These are phyloP conservation scores for Amanita phalloides DNA, from an alignment of 768 basidiomycete genomes.

Conservation along the genomic window DNA sequence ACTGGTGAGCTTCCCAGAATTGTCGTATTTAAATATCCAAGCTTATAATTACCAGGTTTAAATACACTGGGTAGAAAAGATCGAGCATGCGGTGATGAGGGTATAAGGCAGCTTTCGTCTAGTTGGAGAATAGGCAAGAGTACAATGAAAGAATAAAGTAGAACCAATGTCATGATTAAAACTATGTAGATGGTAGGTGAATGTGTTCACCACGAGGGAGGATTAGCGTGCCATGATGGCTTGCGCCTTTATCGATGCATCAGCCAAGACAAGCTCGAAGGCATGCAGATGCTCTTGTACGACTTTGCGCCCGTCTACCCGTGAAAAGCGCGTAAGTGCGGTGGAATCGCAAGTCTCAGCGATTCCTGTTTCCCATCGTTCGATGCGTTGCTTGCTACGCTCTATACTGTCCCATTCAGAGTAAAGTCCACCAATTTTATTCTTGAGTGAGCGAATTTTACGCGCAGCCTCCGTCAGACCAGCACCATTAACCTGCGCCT, in stretches of 20 bases:
- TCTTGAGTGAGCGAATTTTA: conserved; percentile 78
- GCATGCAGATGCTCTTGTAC: conserved; percentile 74
- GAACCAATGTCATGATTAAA: conserved; percentile 4
- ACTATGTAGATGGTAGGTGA: conserved; percentile 10
- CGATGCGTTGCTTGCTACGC: conserved; percentile 62
- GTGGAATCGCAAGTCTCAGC: conserved; percentile 30
- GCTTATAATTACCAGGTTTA: conserved; percentile 35
- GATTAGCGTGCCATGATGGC: conserved; percentile 70
- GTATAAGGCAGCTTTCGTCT: conserved; percentile 17
- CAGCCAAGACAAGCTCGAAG: conserved; percentile 61
- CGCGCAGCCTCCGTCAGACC: conserved; percentile 79
- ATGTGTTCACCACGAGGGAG: not conserved
- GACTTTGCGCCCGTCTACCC: conserved; percentile 58
- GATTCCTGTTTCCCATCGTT: conserved; percentile 68
- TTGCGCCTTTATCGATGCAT: conserved; percentile 67
- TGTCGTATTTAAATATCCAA: conserved; percentile 9
- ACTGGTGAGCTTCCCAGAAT: conserved; percentile 25
- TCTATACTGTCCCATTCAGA: conserved; percentile 82
- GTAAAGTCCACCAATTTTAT: conserved; percentile 71
- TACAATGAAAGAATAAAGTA: conserved; percentile 11
- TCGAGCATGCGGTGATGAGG: conserved; percentile 5
- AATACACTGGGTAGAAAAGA: conserved; percentile 38
- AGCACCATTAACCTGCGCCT: conserved; percentile 81
- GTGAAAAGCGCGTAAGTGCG: conserved; percentile 21
- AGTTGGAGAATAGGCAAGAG: conserved; percentile 9